Base-by-base conservation (phyloP, 2,329 filamentous ascomycete genomes). In the Pseudogymnoascus sp. region DNA sequence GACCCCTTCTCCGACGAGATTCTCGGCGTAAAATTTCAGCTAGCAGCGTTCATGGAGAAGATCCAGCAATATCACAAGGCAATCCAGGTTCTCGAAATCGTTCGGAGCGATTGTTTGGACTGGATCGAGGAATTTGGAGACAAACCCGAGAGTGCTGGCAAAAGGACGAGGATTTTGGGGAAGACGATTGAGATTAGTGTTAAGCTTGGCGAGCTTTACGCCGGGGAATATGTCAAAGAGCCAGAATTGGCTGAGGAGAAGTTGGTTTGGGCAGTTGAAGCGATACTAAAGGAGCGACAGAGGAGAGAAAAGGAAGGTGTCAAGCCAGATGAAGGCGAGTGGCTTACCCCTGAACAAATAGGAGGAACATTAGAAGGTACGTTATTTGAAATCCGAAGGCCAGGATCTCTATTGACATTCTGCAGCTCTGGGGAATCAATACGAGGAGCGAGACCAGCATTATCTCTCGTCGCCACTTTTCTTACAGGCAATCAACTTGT, bases 1-100 rank as follows among this genome's bases (percentile, higher is more conserved):
- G 91, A 97, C 72, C 91, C 90, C 0, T 96, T 93, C 73, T 93
- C 90, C 3, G 90, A 97, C 69, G 93, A 97, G 74, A 87, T 97
- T 35, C 82, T 97, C 69, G 95, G 95, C 8, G 87, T 97, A 62
- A 91, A 92, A 72, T 87, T 97, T 61, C 87, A 93, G 73, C 81
- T 96, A 8, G 87, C 91, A 1, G 82, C 83, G 9, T 86, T 96
- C 81, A 81, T 96, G 66, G 91, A 97, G 75, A 87, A 88, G 71
- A 84, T 90, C 15, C 82, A 87, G 33, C 84, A 88, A 70, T 87
- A 87, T 71, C 80, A 84, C 21, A 84, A 87, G 64, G 86, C 92
- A 0, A 87, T 90, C 64, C 84, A 90, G 60, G 86, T 96, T 3
- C 77, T 97, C 33, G 90, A 96, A 74, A 83, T 86, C n/a, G 81